Base-by-base conservation (phyloP, 768 basidiomycete species). In the Suillus sp. region DNA sequence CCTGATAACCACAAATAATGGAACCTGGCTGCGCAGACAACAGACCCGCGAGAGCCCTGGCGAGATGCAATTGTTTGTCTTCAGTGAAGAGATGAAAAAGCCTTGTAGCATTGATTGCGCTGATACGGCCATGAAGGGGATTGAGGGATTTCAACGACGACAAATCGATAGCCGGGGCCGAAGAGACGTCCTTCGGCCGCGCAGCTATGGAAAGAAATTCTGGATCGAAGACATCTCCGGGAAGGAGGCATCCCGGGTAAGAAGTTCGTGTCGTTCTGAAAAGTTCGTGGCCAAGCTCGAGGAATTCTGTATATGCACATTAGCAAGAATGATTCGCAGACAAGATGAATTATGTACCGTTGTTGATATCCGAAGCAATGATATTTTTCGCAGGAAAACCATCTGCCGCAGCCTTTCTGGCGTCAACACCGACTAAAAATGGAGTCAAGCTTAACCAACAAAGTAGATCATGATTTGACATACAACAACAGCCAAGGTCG, bases 221-320 rank as follows among this genome's bases (percentile, higher is more conserved):
- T 14, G 80, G 71, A 61, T 87, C 80, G 43, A 90, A 82, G 0
- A 74, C 78, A 62, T 90, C 82, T 1, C 88, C 89, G 1, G 78
- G 67, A 30, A 90, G 62, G 70, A 90, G 88, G 0, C 72, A 71
- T 0, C 78, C 79, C 18, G 86, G 84, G 68, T 86, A 89, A 0
- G 80, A 76, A 47, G 78, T 78, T 0, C 82, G 79, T 0, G 82
- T 84, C 2, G 83, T 80, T 47, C 72, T 82, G 78, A 89, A 91
- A 20, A 91, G 77, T 35, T 82, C 78, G 62, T 90, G 87, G 1
- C 87, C 87, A 8, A 83, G 72, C 1, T 83, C 76, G 82, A 84
- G 85, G 64, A 84, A 89, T 2, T 73, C 88, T 88, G 51, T 22
- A 48, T 22, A 51, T 42, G 34, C 42, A 51, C 4, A 0, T 45